A percentile compares a stretch with the other conserved stretches of the same genome.
These are phyloP conservation scores for Podochytrium sp. DNA, from an alignment of 192 early-diverging fungal species.

Conservation along the genomic window DNA sequence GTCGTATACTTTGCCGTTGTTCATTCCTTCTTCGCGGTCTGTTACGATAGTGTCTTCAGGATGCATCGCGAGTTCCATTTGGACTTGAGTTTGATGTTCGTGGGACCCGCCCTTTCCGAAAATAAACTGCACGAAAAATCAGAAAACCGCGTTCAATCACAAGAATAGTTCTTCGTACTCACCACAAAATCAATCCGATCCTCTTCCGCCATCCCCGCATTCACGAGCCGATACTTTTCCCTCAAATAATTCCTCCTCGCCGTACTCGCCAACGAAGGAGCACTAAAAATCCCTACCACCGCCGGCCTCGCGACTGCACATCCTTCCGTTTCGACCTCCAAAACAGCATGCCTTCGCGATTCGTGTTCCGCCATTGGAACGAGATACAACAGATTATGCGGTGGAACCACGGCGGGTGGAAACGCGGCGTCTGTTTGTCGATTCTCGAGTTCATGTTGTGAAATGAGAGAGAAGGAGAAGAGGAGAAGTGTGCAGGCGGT, in stretches of 20 bases:
- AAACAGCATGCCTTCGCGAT: neutral
- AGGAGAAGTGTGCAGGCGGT: no score
- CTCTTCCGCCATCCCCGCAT: neutral
- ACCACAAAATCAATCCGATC: slow-evolving; percentile 8
- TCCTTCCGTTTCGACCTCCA: neutral
- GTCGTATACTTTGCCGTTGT: neutral
- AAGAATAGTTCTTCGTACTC: no score
- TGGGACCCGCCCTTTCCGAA: neutral
- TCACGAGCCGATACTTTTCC: neutral
- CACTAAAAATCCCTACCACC: neutral
- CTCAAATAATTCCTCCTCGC: slow-evolving; percentile 6
- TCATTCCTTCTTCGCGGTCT: neutral
- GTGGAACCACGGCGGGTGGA: no score
- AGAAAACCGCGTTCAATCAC: no score
- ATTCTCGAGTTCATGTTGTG: no score
- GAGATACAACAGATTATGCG: no score
- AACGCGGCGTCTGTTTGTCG: no score
- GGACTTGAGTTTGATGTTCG: neutral
- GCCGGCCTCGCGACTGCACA: neutral
- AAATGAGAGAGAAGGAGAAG: no score
- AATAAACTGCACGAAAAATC: neutral
- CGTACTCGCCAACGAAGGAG: neutral
- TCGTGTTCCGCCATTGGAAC: no score
- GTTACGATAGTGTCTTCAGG: no score
- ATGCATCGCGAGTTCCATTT: neutral